Evolutionary conservation across 768 basidiomycete species (phyloP), one percentile per base, ranked within the genome.

Genomic region (Trametes maxima): DNA sequence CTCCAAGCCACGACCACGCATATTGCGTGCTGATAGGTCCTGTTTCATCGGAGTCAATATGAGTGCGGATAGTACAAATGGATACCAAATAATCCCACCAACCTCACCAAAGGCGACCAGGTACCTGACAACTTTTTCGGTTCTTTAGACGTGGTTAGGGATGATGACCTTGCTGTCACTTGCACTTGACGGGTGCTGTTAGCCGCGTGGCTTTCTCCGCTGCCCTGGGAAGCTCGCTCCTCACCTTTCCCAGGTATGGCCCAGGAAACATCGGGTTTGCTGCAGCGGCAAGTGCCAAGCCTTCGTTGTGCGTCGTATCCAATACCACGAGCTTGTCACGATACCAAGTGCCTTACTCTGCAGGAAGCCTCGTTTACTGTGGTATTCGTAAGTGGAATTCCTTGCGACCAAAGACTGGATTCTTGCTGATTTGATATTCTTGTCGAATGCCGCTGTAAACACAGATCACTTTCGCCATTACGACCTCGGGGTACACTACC

Each of bases 281-380:
- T 58, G 21, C 6, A 58, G 57, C 17, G 48, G 49, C 48, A 21
- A 58, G 49, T 35, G 57, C 57, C 57, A 50, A 50, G 57, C 48
- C 40, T 35, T 14, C 19, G 28, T 11, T 21, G 40, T 28, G 40
- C 44, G 48, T 13, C 13, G 51, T 16, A 5, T 12, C 25, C 40
- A 7, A 6, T 25, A 24, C 46, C 56, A 25, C 35, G 44, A 43
- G 7, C 25, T 25, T 35, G 44, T 42, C 25, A 44, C 54, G n/a
- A 33, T 45, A 21, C 43, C 35, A 46, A 46, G 17, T 14, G 5
- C n/a, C n/a, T 55, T 17, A 44, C 54, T 21, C 35, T 36, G 28
- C 28, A 33, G 28, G n/a, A 33, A 8, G 28, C 28, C 4, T 33
- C 28, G 3, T 33, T 8, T 3, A 33, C 28, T 8, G 8, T n/a